A percentile compares a stretch with the other conserved stretches of the same genome.
Evolutionary conservation across 2,329 filamentous ascomycete genomes (phyloP).

Genomic region (Venturia oleaginea): DNA sequence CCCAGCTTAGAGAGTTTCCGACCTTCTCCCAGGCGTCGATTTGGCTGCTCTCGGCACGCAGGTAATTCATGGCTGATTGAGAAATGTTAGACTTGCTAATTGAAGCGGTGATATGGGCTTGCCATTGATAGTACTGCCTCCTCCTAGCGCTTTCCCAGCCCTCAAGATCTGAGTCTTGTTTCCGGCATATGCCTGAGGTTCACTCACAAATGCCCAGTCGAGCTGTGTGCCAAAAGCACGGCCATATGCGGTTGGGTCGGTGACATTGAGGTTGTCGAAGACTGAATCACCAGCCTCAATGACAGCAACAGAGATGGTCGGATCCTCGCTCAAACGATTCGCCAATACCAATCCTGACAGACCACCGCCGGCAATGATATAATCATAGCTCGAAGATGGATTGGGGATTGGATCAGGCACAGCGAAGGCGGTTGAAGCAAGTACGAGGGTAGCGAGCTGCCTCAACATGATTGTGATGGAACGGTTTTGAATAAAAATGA

Average conservation of each 20-base stretch:
- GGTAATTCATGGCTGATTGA: background rate
- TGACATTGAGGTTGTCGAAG: background rate
- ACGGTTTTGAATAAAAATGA: background rate
- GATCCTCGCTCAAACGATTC: slow-evolving; percentile 4
- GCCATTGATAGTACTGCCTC: slow-evolving; percentile 3
- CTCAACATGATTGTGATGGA: background rate
- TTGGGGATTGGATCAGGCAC: background rate
- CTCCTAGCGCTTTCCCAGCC: background rate
- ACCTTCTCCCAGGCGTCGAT: slow-evolving; percentile 4
- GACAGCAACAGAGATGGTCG: slow-evolving; percentile 8
- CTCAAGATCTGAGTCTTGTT: background rate
- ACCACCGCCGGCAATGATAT: slow-evolving; percentile 2
- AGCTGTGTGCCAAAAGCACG: background rate
- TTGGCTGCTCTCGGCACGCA: background rate
- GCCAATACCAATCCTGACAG: slow-evolving; percentile 16
- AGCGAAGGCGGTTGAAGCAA: background rate
- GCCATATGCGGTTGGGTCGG: background rate
- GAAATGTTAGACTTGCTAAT: background rate
- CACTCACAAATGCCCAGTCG: slow-evolving; percentile 4
- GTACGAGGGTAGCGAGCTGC: background rate
- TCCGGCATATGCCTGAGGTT: background rate
- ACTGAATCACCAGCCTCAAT: slow-evolving; percentile 11
- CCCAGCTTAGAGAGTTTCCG: slow-evolving; percentile 18
- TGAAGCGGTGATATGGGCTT: too few relatives aligned
- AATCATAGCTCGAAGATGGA: background rate